A percentile compares a stretch with the other conserved stretches of the same genome.
These are phyloP conservation scores for Parathielavia appendiculata DNA, from an alignment of 495 filamentous ascomycete species.

Conservation along the genomic window DNA sequence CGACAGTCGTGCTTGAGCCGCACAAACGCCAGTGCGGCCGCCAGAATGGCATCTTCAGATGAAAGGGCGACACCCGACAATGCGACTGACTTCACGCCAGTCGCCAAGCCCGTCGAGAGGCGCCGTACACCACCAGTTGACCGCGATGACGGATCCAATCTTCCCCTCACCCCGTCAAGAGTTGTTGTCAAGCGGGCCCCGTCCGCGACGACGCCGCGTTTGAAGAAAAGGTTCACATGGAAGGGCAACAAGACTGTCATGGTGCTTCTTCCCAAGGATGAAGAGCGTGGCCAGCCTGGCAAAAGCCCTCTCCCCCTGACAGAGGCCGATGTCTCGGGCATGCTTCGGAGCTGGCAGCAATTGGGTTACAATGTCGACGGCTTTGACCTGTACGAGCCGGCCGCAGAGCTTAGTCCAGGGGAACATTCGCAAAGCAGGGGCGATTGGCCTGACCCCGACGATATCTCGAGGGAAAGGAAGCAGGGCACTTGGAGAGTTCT, in stretches of 20 bases:
- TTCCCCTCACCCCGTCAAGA: conserved; percentile 36
- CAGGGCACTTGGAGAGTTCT: conserved; percentile 53
- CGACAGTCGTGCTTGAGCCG: conserved; percentile 54
- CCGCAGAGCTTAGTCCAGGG: conserved; percentile 30
- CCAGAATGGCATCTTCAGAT: conserved; percentile 38
- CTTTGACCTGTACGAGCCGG: conserved; percentile 55
- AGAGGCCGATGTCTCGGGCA: conserved; percentile 55
- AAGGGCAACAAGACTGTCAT: conserved; percentile 71
- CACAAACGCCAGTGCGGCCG: conserved; percentile 24
- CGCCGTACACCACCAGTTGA: conserved; percentile 28
- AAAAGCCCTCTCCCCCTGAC: conserved; percentile 56
- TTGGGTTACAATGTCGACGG: conserved; percentile 70
- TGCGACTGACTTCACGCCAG: conserved; percentile 24
- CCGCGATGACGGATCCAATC: conserved; percentile 37
- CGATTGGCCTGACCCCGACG: conserved; percentile 63
- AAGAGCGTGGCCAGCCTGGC: conserved; percentile 57
- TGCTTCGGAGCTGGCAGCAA: conserved; percentile 64
- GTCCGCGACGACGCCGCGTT: conserved; percentile 35
- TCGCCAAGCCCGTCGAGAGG: conserved; percentile 11
- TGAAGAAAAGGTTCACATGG: conserved; percentile 59
- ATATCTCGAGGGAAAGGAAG: conserved; percentile 51
- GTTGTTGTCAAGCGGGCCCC: conserved; percentile 25
- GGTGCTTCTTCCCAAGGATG: conserved; percentile 64
- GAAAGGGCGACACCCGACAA: conserved; percentile 32
- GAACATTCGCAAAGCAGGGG: conserved; percentile 60